Evolutionary conservation across 2,329 filamentous ascomycete genomes (phyloP), one percentile per base, ranked within the genome.

Genomic region (Xylaria sp.): DNA sequence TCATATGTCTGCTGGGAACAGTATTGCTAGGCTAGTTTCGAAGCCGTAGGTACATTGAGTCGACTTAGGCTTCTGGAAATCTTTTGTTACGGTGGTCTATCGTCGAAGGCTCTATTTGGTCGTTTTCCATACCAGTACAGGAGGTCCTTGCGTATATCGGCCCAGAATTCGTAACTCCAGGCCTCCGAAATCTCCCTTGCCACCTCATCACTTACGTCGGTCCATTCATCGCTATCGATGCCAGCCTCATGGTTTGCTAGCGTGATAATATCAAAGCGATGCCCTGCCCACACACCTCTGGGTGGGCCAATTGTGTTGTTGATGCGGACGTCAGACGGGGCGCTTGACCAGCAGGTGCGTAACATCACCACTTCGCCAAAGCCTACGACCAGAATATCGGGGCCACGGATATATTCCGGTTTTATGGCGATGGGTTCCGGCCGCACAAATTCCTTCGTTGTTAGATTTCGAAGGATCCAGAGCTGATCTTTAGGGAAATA

Each of bases 201-300:
- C 34, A 58, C 55, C 39, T 58, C 55, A 54, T 89, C 23, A 80
- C 84, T 28, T 84, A 85, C 64, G 23, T 28, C 50, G 25, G 50
- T 52, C 50, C 50, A 52, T 52, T 12, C 25, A 52, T 23, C 50
- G 50, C 50, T 52, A 28, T 52, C 25, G n/a, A 52, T 52, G 23
- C 8, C n/a, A 52, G 9, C 12, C 15, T 52, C 50, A 9, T 52
- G 50, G 32, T 4, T 10, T 34, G 51, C 51, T 54, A 66, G 57
- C 57, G 64, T 62, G 9, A 41, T 66, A 34, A 66, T 66, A 50
- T 62, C 64, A 44, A 66, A 66, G n/a, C 64, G 32, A 51, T 66
- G 64, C 39, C 57, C 57, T 51, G 64, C 64, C 64, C 41, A 66
- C 20, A 62, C 50, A 15, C 51, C 64, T 41, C 57, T 62, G 1